phyloP scores from a whole-genome alignment of 2,329 filamentous ascomycete genomes.

The Fusarium musae region DNA sequence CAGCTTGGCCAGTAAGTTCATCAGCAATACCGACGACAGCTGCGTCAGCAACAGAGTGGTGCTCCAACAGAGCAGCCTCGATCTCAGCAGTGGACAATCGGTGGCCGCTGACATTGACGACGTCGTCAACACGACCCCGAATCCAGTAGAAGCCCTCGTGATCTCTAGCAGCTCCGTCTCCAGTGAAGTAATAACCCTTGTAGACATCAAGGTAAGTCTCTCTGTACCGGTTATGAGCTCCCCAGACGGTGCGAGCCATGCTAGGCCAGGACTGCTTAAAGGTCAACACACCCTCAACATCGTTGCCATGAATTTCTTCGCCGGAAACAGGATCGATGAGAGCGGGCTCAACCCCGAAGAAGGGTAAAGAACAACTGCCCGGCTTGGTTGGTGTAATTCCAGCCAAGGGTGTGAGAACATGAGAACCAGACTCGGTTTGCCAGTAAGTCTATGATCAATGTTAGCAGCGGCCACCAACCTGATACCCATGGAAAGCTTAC shows the following conservation, averaged over 20 bases:
- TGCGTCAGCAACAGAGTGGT: constrained; percentile 88
- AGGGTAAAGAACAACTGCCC: constrained; percentile 92
- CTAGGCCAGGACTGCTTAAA: constrained; percentile 99
- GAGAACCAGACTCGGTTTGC: constrained; percentile 98
- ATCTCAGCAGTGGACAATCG: constrained; percentile 97
- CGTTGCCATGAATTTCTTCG: constrained; percentile 92
- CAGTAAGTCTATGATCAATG: constrained; percentile 83
- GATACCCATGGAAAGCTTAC: constrained; percentile 67
- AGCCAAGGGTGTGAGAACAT: constrained; percentile 93
- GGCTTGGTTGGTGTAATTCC: constrained; percentile 97
- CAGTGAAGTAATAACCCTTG: constrained; percentile 97
- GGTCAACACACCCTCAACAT: constrained; percentile 94
- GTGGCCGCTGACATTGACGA: constrained; percentile 97
- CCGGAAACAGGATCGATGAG: constrained; percentile 98
- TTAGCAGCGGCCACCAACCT: constrained; percentile 14
- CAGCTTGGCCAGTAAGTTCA: constrained; percentile 95
- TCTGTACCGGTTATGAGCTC: constrained; percentile 98
- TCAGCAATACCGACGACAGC: constrained; percentile 94
- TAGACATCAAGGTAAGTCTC: constrained; percentile 98
- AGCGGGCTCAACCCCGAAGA: constrained; percentile 97
- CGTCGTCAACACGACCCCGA: constrained; percentile 95
- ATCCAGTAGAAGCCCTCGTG: constrained; percentile 99
- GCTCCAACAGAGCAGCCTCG: constrained; percentile 94
- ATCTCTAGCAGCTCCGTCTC: constrained; percentile 94
- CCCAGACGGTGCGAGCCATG: constrained; percentile 98